Percentiles rank a stretch among this genome's conserved stretches.
These are phyloP conservation scores for Epichloe amarillans DNA, from an alignment of 2,329 filamentous ascomycete genomes.

Conservation along the genomic window DNA sequence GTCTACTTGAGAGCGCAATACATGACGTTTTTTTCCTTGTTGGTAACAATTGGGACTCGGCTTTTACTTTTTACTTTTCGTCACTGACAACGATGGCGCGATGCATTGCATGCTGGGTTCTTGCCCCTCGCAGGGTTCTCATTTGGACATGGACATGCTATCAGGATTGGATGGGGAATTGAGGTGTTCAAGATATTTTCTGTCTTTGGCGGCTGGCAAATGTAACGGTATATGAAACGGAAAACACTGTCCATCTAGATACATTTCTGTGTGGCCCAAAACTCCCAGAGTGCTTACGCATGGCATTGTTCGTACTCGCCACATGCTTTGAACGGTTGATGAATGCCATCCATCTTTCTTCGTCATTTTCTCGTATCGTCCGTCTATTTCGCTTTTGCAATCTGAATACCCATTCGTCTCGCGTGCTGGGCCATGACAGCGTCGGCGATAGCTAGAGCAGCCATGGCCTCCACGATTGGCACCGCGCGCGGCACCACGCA, in stretches of 20 bases:
- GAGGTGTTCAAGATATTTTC: too few species aligned
- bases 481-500: constrained; percentile 83
- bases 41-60: neutral
- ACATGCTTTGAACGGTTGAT: too few species aligned
- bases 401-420: constrained; percentile 27
- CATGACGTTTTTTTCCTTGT: neutral
- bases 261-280: neutral
- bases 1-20: neutral
- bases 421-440: constrained; percentile 71
- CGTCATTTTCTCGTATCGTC: neutral
- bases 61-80: neutral
- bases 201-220: neutral
- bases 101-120: too few species aligned
- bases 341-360: neutral
- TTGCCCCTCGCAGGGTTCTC: too few species aligned
- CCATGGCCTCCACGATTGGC: constrained; percentile 85
- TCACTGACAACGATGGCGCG: too few species aligned
- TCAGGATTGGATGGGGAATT: too few species aligned
- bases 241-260: neutral
- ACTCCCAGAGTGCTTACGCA: neutral
- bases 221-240: neutral
- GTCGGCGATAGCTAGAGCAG: constrained; percentile 76
- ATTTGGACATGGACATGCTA: too few species aligned
- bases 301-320: too few species aligned
- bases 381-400: constrained; percentile 6